phyloP scores from a whole-genome alignment of 768 basidiomycete species.

The Brasilioporus rufonigricans region DNA sequence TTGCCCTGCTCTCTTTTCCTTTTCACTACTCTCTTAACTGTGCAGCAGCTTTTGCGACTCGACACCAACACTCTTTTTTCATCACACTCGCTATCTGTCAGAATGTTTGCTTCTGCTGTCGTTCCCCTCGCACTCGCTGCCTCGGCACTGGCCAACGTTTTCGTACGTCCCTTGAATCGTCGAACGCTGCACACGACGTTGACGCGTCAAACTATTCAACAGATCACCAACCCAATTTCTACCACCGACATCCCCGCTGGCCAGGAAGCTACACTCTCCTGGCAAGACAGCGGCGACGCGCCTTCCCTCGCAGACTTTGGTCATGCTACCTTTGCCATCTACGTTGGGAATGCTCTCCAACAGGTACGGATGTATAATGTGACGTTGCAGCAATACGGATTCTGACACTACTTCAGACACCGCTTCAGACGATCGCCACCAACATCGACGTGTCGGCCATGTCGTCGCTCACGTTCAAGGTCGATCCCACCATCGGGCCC shows the following conservation, averaged over 20 bases:
- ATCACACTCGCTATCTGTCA: slow-evolving; percentile 17
- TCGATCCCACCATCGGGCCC: slow-evolving; percentile 52
- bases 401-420: slow-evolving; percentile 39
- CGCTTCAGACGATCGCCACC: slow-evolving; percentile 48
- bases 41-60: slow-evolving; percentile 6
- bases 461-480: slow-evolving; percentile 48
- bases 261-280: slow-evolving; percentile 46
- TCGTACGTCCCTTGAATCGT: slow-evolving; percentile 40
- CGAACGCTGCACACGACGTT: background rate
- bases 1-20: background rate
- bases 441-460: slow-evolving; percentile 52
- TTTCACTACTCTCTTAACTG: background rate
- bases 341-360: slow-evolving; percentile 54
- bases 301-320: slow-evolving; percentile 57
- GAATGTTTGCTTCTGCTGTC: slow-evolving; percentile 53
- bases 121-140: slow-evolving; percentile 51
- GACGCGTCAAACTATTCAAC: background rate
- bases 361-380: slow-evolving; percentile 45
- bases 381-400: background rate
- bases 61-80: slow-evolving; percentile 24
- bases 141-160: slow-evolving; percentile 55
- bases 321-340: slow-evolving; percentile 52
- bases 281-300: slow-evolving; percentile 52
- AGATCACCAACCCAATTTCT: slow-evolving; percentile 60
- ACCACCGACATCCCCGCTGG: slow-evolving; percentile 49